Evolutionary conservation across 2,329 filamentous ascomycete species (phyloP), one percentile per base, ranked within the genome.

Genomic region (Aureobasidium sp.): DNA sequence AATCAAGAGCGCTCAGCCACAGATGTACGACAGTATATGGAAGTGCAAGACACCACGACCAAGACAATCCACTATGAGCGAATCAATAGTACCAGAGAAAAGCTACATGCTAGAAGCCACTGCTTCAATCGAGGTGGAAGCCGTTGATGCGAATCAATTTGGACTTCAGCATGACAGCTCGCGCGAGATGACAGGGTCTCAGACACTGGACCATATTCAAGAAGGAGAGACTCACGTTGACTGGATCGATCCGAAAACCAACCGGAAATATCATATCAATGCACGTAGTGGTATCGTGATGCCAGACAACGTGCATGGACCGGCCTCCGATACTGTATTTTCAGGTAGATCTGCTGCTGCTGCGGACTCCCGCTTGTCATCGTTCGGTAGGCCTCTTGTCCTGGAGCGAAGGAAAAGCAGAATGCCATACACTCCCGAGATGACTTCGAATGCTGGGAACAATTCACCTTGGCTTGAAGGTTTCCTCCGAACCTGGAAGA

Each of bases 401-500:
- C 66, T 78, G 2, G 61, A 69, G 31, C 64, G 67, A 9, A 65
- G 70, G 31, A 22, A 48, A 3, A 22, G 20, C 15, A 22, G n/a
- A 4, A 8, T 29, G 11, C 20, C n/a, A 8, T 25, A 8, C n/a
- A 51, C 31, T n/a, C 29, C 11, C 15, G 31, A 47, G 27, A 7
- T 14, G 7, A 9, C 12, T 11, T 31, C 52, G 14, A 29, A 22
- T 20, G 14, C 39, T 12, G n/a, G 20, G 1, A 14, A 41, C 12
- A 8, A 41, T 14, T 55, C 45, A 9, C 53, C 53, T 11, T 91
- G 87, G 88, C 44, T 74, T 91, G 2, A 77, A 80, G 9, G 75
- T 79, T 7, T 68, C 93, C 7, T 73, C 91, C 72, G 79, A 39
- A 78, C 77, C 9, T 96, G 90, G 90, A 74, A 87, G 9, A 96